phyloP scores from a whole-genome alignment of 345 rosid species.

The Eutrema yunnanense region DNA sequence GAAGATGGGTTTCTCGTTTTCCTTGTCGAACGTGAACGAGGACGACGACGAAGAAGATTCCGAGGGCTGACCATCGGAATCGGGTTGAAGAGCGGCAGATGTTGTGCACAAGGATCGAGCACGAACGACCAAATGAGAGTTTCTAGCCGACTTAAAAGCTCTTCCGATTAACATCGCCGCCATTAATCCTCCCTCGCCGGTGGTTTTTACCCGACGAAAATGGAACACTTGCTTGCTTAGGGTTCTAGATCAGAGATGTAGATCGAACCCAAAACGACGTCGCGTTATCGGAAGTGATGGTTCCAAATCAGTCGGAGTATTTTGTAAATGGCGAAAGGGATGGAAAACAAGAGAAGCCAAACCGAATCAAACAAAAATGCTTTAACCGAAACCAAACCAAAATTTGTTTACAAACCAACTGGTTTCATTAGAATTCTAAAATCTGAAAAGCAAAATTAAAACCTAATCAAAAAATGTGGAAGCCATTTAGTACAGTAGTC shows the following conservation, averaged over 20 bases:
- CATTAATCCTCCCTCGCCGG: conserved; percentile 11
- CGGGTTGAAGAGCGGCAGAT: conserved; percentile 36
- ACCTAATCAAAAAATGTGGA: too few species aligned
- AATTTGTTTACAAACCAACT: not conserved
- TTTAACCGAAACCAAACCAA: not conserved
- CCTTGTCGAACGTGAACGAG: conserved; percentile 45
- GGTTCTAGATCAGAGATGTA: not conserved
- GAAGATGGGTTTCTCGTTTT: conserved; percentile 31
- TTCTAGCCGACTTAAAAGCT: conserved; percentile 37
- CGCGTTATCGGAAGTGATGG: not conserved
- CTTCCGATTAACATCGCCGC: conserved; percentile 34
- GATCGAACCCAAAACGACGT: not conserved
- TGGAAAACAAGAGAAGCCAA: not conserved
- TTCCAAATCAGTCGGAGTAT: too few species aligned
- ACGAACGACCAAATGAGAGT: conserved; percentile 17
- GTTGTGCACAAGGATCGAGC: conserved; percentile 35
- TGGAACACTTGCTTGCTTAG: not conserved
- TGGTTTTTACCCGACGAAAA: conserved; percentile 3
- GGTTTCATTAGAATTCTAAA: too few species aligned
- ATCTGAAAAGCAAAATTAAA: too few species aligned
- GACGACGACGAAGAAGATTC: conserved; percentile 42
- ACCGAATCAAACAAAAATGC: not conserved
- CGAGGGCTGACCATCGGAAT: conserved; percentile 29
- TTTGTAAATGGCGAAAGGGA: not conserved
- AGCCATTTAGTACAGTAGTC: too few species aligned